A percentile compares a stretch with the other conserved stretches of the same genome.
Evolutionary conservation across 2,329 filamentous ascomycete genomes (phyloP).

Genomic region (Fonsecaea monophora): DNA sequence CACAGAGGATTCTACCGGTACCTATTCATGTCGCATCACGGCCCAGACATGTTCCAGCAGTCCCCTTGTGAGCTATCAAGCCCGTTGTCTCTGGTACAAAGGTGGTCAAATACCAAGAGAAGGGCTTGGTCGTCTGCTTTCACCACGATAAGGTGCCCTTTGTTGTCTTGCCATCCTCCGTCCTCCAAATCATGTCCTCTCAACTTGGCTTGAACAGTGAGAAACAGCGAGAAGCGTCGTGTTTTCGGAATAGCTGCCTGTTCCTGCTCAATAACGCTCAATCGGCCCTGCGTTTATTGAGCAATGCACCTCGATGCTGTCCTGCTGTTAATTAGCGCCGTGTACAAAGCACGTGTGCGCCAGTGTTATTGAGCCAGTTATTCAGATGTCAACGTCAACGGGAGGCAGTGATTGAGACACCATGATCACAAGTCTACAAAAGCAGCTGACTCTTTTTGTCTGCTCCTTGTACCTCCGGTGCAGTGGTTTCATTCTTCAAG

Average conservation of each 20-base stretch:
- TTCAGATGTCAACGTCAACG: slow-evolving; percentile 16
- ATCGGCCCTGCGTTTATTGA: not conserved
- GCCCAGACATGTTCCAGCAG: not conserved
- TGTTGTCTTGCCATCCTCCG: not conserved
- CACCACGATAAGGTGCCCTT: not conserved
- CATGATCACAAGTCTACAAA: slow-evolving; percentile 10
- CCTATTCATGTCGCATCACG: not conserved
- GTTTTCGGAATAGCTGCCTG: slow-evolving; percentile 5
- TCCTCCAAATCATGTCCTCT: not conserved
- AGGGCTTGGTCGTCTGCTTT: not conserved
- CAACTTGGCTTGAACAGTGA: not conserved
- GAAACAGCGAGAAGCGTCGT: not conserved
- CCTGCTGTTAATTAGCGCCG: not conserved
- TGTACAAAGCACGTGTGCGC: slow-evolving; percentile 4
- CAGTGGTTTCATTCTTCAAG: slow-evolving; percentile 5
- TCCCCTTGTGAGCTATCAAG: not conserved
- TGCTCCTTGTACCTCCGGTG: not conserved
- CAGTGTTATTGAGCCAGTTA: slow-evolving; percentile 21
- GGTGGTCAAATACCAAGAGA: not conserved
- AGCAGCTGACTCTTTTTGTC: slow-evolving; percentile 7
- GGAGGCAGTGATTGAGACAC: slow-evolving; percentile 15
- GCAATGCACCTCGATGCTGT: not conserved
- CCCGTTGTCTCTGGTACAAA: not conserved
- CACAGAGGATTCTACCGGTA: not conserved
- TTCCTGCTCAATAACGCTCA: slow-evolving; percentile 10